Conservation (phyloP, 306 rosid species). For the Citrullus mucosospermus region DNA sequence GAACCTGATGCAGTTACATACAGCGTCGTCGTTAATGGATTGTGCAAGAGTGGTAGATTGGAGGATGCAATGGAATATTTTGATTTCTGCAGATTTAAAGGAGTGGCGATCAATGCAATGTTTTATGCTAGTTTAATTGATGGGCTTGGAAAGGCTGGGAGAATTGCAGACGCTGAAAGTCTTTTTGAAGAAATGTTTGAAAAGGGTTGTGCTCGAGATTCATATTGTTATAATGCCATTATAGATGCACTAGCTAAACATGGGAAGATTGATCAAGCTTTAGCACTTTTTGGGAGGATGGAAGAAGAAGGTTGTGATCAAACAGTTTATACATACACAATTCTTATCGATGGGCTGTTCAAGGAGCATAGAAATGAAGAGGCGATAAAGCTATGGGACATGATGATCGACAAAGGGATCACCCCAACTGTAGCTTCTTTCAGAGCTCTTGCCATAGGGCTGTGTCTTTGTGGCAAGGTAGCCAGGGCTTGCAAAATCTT, state of each 20-base stretch:
- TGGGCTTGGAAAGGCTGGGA: conserved; percentile 83
- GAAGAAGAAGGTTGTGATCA: conserved; percentile 76
- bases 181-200: conserved; percentile 57
- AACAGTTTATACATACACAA: conserved; percentile 67
- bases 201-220: conserved; percentile 58
- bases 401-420: conserved; percentile 74
- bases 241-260: conserved; percentile 57
- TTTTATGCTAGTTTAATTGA: conserved; percentile 70
- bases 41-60: conserved; percentile 66
- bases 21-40: conserved; percentile 66
- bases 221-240: conserved; percentile 60
- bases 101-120: conserved; percentile 48
- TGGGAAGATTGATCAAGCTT: conserved; percentile 56
- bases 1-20: conserved; percentile 75
- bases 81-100: conserved; percentile 30
- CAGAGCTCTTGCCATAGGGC: conserved; percentile 68
- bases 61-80: conserved; percentile 67
- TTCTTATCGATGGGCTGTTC: conserved; percentile 55
- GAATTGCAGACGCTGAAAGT: conserved; percentile 60
- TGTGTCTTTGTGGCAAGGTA: conserved; percentile 76
- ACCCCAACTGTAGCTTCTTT: conserved; percentile 74
- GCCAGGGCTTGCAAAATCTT: conserved; percentile 81
- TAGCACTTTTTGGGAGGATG: conserved; percentile 44
- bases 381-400: conserved; percentile 66
- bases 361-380: conserved; percentile 66